Conservation (phyloP, 2,329 filamentous ascomycete genomes). For the Talaromyces piceae region DNA sequence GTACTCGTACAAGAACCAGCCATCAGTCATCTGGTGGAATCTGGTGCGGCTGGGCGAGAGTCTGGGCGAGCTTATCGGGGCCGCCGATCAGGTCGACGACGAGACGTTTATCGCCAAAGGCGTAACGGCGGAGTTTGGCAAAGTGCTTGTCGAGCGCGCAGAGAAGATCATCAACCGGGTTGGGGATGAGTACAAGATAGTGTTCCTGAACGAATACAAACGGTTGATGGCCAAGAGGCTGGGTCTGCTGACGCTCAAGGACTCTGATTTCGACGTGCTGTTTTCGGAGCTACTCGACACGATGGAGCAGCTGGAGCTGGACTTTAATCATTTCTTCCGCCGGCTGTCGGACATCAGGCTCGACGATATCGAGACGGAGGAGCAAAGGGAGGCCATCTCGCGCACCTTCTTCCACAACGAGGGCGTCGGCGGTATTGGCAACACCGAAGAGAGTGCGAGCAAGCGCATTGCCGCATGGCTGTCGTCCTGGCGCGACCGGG, state of each 20-base stretch:
- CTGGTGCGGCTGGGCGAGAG: constrained; percentile 84
- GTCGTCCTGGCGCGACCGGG: constrained; percentile 63
- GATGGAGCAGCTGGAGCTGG: constrained; percentile 72
- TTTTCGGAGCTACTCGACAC: constrained; percentile 78
- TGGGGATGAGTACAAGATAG: constrained; percentile 80
- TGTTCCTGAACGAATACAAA: constrained; percentile 87
- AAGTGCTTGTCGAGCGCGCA: constrained; percentile 67
- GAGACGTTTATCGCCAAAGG: constrained; percentile 64
- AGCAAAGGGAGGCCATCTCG: constrained; percentile 57
- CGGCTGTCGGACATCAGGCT: constrained; percentile 60
- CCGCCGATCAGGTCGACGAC: constrained; percentile 64
- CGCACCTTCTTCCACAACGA: constrained; percentile 73
- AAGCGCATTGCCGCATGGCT: constrained; percentile 71
- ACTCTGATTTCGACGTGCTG: constrained; percentile 69
- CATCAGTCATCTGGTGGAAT: constrained; percentile 98
- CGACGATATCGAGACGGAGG: constrained; percentile 56
- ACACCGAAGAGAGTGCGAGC: constrained; percentile 57
- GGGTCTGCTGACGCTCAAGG: constrained; percentile 62
- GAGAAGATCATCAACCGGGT: constrained; percentile 73
- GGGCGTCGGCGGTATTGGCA: constrained; percentile 52
- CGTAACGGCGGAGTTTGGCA: constrained; percentile 59
- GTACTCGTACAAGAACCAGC: constrained; percentile 90
- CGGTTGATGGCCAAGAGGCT: constrained; percentile 72
- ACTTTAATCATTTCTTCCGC: constrained; percentile 93
- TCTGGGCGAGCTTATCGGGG: constrained; percentile 78